Base-by-base conservation (phyloP, 2,329 filamentous ascomycete species). In the Fusarium sublunatum region DNA sequence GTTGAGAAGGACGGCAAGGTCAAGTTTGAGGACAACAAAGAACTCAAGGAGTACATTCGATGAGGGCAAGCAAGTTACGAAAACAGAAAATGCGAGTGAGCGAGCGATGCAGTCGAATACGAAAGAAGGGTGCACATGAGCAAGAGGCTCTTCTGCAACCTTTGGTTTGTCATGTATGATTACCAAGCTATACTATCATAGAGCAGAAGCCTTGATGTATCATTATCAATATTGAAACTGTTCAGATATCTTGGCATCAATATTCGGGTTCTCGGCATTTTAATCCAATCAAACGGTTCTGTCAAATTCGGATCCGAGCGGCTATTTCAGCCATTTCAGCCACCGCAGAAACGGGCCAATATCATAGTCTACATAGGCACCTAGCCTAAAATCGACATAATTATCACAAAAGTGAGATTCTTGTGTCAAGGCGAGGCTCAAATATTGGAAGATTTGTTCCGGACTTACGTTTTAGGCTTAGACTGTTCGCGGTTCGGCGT, bases 1-100 rank as follows among this genome's bases (percentile, higher is more conserved):
- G 82, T 88, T 28, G 79, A 79, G 13, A 79, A 81, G 66, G 85
- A 87, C 64, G 89, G 88, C 15, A 90, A 89, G 74, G 88, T 89
- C n/a, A 80, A 81, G 34, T 87, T 92, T 68, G 82, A 87, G 68
- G 84, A 87, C 42, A 76, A 76, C n/a, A 86, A 84, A 70, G 81
- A 84, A 45, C 72, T 87, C 36, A 86, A 86, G 68, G 82, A 86
- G 52, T 83, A 85, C 72, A 79, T 85, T 35, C 74, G 77, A 65
- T 83, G 51, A 68, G 52, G 29, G 25, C 34, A 24, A 36, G 39
- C 31, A 45, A 7, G 35, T 11, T 42, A 40, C 32, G 32, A 48
- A 57, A 38, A 32, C 15, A 19, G 4, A 25, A 34, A 13, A 42
- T 22, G 12, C 42, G 40, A 67, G 49, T 19, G 34, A 58, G 34